A percentile compares a stretch with the other conserved stretches of the same genome.
Conservation (phyloP, 495 filamentous ascomycete genomes). For the Hypoxylon lienhwacheense region DNA sequence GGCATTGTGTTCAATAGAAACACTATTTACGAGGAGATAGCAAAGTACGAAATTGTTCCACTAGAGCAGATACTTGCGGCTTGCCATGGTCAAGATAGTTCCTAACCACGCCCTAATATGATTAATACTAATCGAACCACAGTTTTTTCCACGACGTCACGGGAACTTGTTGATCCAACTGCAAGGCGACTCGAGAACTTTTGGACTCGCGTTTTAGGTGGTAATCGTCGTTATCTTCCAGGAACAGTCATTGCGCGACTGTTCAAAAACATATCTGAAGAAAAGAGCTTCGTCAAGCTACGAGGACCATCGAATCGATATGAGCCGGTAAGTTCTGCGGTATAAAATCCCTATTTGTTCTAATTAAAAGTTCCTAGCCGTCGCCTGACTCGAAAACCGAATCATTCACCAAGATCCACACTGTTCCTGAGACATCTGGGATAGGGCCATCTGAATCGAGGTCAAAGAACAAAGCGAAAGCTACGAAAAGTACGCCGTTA, state of each 20-base stretch:
- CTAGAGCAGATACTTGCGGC: conserved; percentile 52
- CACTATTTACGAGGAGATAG: conserved; percentile 50
- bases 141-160: conserved; percentile 58
- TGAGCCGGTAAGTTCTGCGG: conserved; percentile 43
- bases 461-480: conserved; percentile 16
- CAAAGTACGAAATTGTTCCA: conserved; percentile 51
- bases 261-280: conserved; percentile 53
- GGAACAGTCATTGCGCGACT: conserved; percentile 50
- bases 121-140: conserved; percentile 21
- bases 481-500: conserved; percentile 20
- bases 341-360: conserved; percentile 5
- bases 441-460: conserved; percentile 17
- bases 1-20: conserved; percentile 52
- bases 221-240: conserved; percentile 48
- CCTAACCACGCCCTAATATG: conserved; percentile 18
- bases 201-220: conserved; percentile 61
- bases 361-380: conserved; percentile 17
- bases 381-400: conserved; percentile 32
- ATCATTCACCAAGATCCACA: conserved; percentile 11
- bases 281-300: conserved; percentile 52
- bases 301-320: conserved; percentile 48
- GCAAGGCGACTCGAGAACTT: conserved; percentile 58
- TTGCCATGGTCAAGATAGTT: conserved; percentile 51
- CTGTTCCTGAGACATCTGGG: conserved; percentile 12
- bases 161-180: conserved; percentile 54